Evolutionary conservation across 768 basidiomycete genomes (phyloP).

Genomic region (Termitomyces sp.): DNA sequence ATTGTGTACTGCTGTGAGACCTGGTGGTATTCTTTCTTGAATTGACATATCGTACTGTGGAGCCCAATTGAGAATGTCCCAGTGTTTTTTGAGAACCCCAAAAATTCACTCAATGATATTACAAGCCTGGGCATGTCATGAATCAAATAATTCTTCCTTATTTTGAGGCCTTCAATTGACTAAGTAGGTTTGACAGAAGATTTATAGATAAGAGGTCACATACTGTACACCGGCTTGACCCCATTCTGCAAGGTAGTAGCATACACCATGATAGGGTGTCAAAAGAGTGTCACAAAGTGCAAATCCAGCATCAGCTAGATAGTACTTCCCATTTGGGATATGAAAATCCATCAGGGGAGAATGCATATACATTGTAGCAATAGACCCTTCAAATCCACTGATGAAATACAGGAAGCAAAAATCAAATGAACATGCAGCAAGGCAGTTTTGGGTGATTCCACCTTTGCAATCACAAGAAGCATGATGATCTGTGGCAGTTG

Average conservation of each 20-base stretch:
- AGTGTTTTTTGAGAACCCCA: conserved; percentile 19
- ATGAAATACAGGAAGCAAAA: conserved; percentile 23
- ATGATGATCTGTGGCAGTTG: conserved; percentile 2
- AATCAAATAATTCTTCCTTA: conserved; percentile 22
- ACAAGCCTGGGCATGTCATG: conserved; percentile 17
- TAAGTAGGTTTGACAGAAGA: not conserved
- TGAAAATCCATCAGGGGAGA: conserved; percentile 22
- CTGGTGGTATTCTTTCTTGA: conserved; percentile 20
- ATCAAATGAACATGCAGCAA: conserved; percentile 24
- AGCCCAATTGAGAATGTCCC: conserved; percentile 8
- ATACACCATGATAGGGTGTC: conserved; percentile 30
- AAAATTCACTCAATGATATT: conserved; percentile 25
- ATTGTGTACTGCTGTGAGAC: conserved; percentile 23
- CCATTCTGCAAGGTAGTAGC: conserved; percentile 38
- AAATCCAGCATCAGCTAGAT: conserved; percentile 36
- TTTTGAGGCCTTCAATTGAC: conserved; percentile 13
- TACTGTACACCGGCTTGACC: conserved; percentile 8
- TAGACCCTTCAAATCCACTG: conserved; percentile 28
- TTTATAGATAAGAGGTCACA: not conserved
- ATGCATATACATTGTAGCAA: conserved; percentile 17
- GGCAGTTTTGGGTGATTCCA: conserved; percentile 23
- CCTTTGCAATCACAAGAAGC: conserved; percentile 13
- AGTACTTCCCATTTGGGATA: conserved; percentile 27
- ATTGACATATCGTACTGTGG: conserved; percentile 6
- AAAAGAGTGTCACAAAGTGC: conserved; percentile 25